These are phyloP conservation scores for Chaetomiaceae sp. DNA, from an alignment of 2,329 filamentous ascomycete species.

Conservation along the genomic window DNA sequence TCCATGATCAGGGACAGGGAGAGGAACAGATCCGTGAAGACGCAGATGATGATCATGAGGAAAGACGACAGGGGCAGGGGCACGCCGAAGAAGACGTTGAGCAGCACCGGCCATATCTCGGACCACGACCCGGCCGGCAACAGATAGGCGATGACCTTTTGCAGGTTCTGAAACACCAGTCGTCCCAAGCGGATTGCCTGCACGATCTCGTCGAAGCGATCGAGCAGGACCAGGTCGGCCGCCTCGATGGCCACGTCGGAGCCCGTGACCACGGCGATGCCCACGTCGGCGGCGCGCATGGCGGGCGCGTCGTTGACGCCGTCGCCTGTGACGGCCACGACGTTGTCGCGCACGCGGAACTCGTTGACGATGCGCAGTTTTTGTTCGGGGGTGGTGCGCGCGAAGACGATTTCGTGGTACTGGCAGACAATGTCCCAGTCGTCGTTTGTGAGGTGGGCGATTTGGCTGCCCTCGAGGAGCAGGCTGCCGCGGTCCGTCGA, in stretches of 20 bases:
- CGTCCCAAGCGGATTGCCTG: conserved; percentile 7
- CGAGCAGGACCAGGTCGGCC: conserved; percentile 6
- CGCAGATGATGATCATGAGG: conserved; percentile 55
- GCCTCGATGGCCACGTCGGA: conserved; percentile 61
- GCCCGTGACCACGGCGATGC: conserved; percentile 59
- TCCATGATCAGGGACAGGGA: conserved; percentile 50
- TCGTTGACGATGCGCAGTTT: conserved; percentile 64
- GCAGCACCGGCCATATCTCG: conserved; percentile 53
- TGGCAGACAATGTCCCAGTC: conserved; percentile 45
- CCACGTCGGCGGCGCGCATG: conserved; percentile 60
- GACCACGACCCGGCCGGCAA: conserved; percentile 46
- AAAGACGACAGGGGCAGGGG: conserved; percentile 48
- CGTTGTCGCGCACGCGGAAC: conserved; percentile 45
- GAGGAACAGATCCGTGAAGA: conserved; percentile 52
- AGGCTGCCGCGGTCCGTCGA: conserved; percentile 25
- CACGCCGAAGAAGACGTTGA: conserved; percentile 54
- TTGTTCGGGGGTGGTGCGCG: conserved; percentile 64
- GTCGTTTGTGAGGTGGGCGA: conserved; percentile 49
- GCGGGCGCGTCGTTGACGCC: conserved; percentile 65
- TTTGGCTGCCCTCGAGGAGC: conserved; percentile 51
- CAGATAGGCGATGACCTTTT: conserved; percentile 28
- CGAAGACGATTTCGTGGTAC: conserved; percentile 61
- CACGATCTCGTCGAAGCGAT: conserved; percentile 7
- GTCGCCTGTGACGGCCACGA: conserved; percentile 70
- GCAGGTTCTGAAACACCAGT: conserved; percentile 8